Evolutionary conservation across 139 green algal genomes (phyloP).

Genomic region (Chlamydomonas sphaeroides): DNA sequence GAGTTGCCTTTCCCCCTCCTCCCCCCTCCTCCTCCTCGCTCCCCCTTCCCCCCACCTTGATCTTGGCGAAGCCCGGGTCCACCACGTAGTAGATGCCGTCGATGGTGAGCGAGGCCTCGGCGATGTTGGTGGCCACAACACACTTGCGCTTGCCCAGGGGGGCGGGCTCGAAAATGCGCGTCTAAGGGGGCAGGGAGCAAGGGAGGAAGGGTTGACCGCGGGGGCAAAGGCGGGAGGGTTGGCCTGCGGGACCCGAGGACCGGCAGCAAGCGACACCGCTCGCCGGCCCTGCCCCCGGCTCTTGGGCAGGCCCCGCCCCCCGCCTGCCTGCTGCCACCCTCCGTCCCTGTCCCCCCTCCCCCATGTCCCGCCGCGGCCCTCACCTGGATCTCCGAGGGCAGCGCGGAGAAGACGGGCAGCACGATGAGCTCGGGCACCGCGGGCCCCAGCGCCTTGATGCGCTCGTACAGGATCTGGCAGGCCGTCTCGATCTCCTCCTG

Average conservation of each 20-base stretch:
- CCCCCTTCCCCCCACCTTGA: no score
- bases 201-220: not conserved
- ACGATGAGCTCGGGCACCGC: slow-evolving; percentile 94
- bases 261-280: no score
- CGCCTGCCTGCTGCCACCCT: no score
- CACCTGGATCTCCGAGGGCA: slow-evolving; percentile 63
- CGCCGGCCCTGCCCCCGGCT: no score
- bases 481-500: slow-evolving; percentile 97
- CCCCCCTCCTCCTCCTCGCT: not conserved
- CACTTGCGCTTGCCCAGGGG: slow-evolving; percentile 92
- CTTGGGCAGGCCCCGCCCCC: no score
- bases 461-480: slow-evolving; percentile 88
- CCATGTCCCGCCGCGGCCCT: not conserved
- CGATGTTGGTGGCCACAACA: slow-evolving; percentile 99
- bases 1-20: not conserved
- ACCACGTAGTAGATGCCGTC: slow-evolving; percentile 99
- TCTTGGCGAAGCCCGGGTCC: slow-evolving; percentile 83
- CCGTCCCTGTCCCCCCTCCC: no score
- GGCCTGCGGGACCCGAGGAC: no score
- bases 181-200: slow-evolving; percentile 64
- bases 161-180: slow-evolving; percentile 94
- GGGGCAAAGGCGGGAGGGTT: no score
- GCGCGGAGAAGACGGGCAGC: slow-evolving; percentile 88
- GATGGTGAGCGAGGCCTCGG: slow-evolving; percentile 97
- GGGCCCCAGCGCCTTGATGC: slow-evolving; percentile 92